Conservation (phyloP, 768 basidiomycete genomes). For the Cyclocybe cylindracea region DNA sequence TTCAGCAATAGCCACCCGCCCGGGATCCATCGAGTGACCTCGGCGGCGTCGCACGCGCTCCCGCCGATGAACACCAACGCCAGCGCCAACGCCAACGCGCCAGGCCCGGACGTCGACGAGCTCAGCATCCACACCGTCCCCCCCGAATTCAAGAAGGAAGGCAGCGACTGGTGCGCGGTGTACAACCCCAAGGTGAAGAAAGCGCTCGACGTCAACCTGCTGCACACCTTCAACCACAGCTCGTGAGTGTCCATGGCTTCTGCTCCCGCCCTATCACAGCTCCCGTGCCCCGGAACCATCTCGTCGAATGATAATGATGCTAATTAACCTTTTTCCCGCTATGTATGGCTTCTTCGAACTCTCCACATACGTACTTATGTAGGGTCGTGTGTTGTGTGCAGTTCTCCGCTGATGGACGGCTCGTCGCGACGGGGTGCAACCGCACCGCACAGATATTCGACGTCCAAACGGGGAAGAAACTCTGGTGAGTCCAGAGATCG, state of each 20-base stretch:
- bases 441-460: constrained; percentile 95
- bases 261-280: background rate
- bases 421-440: constrained; percentile 91
- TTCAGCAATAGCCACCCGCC: constrained; percentile 5
- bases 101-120: constrained; percentile 29
- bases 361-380: too few species aligned
- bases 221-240: constrained; percentile 82
- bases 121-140: constrained; percentile 46
- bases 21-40: constrained; percentile 5
- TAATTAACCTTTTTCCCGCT: too few species aligned
- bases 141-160: constrained; percentile 62
- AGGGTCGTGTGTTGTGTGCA: constrained; percentile 85
- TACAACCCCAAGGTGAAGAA: constrained; percentile 79
- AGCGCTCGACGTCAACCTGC: constrained; percentile 69
- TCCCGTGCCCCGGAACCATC: background rate
- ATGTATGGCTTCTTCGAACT: background rate
- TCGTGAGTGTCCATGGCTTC: constrained; percentile 49
- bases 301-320: too few species aligned
- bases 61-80: constrained; percentile 17
- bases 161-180: constrained; percentile 82
- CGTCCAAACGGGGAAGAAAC: constrained; percentile 82
- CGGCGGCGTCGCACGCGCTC: constrained; percentile 8
- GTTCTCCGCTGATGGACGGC: constrained; percentile 92
- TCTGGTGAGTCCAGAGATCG: constrained; percentile 58
- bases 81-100: too few species aligned